Percentiles rank a stretch among this genome's conserved stretches.
These are phyloP conservation scores for Macrolepiota fuliginosa DNA, from an alignment of 768 basidiomycete genomes.

Conservation along the genomic window DNA sequence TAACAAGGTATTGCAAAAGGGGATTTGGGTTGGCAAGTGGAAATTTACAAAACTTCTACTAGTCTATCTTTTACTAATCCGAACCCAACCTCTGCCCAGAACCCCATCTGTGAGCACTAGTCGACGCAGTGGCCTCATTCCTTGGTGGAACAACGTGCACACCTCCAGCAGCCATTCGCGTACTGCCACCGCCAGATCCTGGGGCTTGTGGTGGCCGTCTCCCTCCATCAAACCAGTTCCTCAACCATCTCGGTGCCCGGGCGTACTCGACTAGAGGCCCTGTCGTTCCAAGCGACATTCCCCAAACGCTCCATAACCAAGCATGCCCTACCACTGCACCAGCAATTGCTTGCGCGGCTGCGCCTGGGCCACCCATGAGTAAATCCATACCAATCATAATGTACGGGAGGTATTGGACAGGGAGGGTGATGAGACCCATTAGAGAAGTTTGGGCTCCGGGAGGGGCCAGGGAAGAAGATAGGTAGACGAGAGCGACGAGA, in stretches of 20 bases:
- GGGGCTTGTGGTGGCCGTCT: conserved; percentile 22
- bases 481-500: conserved; percentile 64
- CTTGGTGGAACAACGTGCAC: conserved; percentile 62
- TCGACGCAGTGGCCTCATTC: conserved; percentile 17
- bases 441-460: conserved; percentile 68
- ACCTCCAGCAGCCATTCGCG: conserved; percentile 40
- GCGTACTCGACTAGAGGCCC: conserved; percentile 39
- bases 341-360: conserved; percentile 55
- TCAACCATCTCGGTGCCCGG: conserved; percentile 62
- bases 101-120: conserved; percentile 46
- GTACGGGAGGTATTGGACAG: conserved; percentile 72
- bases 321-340: conserved; percentile 77
- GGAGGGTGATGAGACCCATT: conserved; percentile 77
- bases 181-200: conserved; percentile 25
- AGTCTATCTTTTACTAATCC: neutral
- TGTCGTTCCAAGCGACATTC: conserved; percentile 32
- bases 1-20: neutral
- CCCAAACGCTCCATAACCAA: conserved; percentile 78
- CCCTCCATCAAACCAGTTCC: conserved; percentile 43
- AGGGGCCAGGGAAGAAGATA: conserved; percentile 64
- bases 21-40: neutral
- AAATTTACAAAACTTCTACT: neutral
- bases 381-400: conserved; percentile 72
- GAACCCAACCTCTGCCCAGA: conserved; percentile 42
- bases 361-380: conserved; percentile 54